Base-by-base conservation (phyloP, 73 alveolate genomes). In the Effrenium voratum region DNA sequence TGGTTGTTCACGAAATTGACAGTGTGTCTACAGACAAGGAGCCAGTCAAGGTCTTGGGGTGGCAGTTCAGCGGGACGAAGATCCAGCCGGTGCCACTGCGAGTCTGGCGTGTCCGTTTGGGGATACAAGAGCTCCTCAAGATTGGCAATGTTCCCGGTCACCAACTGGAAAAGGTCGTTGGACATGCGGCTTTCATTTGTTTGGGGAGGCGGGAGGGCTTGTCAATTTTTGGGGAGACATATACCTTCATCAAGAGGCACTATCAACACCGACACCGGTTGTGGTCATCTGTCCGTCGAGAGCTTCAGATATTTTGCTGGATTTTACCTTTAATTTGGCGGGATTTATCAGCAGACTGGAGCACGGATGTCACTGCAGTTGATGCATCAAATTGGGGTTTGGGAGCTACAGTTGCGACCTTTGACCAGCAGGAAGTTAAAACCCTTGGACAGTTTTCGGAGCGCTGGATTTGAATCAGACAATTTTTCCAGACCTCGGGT, bases 331-430 rank as follows among this genome's bases (percentile, higher is more conserved):
- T 88, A 0, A 28, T 88, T 22, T 46, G 95, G 52, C 1, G 81
- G 50, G 44, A 63, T 5, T 8, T 88, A 40, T 44, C 72, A 24
- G 3, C 75, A 0, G 73, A 68, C 6, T 88, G 95, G 95, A 2
- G 30, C 0, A 0, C 15, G 0, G 60, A 88, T 0, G 95, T 63
- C 26, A 15, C 13, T 1, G 85, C 85, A 0, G 73, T 50, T 44
- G 95, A 88, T 32, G 66, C 95, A 0, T 88, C 95, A 8, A 49
- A 46, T 1, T 88, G 95, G 95, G 95, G 95, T 12, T 12, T 63
- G 60, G 95, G 95, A 1, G 86, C 46, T 40, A 36, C 81, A 2
- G 24, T 34, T 5, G 38, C 81, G 0, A 13, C 1, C 0, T 44
- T 52, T 41, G 44, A 59, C 26, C 10, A 0, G 0, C 66, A 36